Evolutionary conservation across 805 yeast genomes (phyloP).

Genomic region (Hanseniaspora hatyaiensis): DNA sequence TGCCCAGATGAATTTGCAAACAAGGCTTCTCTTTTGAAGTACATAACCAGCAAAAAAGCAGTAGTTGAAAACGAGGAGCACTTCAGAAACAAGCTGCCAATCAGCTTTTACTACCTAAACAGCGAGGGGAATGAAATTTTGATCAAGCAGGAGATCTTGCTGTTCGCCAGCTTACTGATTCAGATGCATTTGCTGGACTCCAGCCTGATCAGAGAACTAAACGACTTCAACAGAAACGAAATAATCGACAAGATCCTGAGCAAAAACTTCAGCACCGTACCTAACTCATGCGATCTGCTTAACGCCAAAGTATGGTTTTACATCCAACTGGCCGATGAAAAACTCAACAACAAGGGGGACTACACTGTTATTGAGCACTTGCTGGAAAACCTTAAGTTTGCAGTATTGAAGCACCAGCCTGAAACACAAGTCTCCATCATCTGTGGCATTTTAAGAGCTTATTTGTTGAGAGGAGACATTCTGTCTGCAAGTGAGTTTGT

Average conservation of each 20-base stretch:
- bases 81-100: conserved; percentile 26
- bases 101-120: conserved; percentile 26
- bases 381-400: conserved; percentile 67
- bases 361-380: conserved; percentile 51
- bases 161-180: conserved; percentile 65
- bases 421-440: conserved; percentile 84
- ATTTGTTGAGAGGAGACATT: conserved; percentile 64
- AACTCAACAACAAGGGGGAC: conserved; percentile 26
- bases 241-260: conserved; percentile 37
- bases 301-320: conserved; percentile 92
- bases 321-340: conserved; percentile 32
- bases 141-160: conserved; percentile 66
- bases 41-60: conserved; percentile 29
- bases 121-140: conserved; percentile 27
- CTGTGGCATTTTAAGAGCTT: conserved; percentile 74
- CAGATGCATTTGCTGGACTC: conserved; percentile 66
- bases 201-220: conserved; percentile 38
- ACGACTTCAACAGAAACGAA: conserved; percentile 42
- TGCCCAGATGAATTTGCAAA: conserved; percentile 43
- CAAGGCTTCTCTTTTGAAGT: conserved; percentile 34
- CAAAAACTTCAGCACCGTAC: conserved; percentile 31
- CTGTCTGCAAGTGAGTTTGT: conserved; percentile 81
- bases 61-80: conserved; percentile 30
- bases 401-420: conserved; percentile 80
- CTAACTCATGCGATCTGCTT: conserved; percentile 73